Evolutionary conservation across 2,329 filamentous ascomycete species (phyloP).

Genomic region (Hypoxylon sp.): DNA sequence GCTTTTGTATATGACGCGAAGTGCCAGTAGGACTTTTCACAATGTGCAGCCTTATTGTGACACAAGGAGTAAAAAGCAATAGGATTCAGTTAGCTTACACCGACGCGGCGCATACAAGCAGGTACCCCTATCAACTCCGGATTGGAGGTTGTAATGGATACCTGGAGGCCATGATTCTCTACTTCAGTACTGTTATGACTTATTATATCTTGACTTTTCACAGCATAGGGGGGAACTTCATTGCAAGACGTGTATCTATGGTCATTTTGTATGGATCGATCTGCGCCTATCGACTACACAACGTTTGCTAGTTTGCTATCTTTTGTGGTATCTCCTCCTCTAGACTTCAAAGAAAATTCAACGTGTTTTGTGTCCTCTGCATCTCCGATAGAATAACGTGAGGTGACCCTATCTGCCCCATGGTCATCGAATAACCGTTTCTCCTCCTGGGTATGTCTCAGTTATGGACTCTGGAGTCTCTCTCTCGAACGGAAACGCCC

Average conservation of each 20-base stretch:
- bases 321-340: background rate
- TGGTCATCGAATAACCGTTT: slow-evolving; percentile 10
- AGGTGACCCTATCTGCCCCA: slow-evolving; percentile 5
- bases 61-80: slow-evolving; percentile 11
- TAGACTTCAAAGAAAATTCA: slow-evolving; percentile 2
- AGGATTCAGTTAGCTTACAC: background rate
- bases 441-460: background rate
- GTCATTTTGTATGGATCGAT: background rate
- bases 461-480: background rate
- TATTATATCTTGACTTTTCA: slow-evolving; percentile 1
- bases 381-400: slow-evolving; percentile 2
- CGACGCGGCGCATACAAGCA: background rate
- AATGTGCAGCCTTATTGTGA: slow-evolving; percentile 1
- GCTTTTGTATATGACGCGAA: slow-evolving; percentile 16
- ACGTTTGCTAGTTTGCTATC: background rate
- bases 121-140: background rate
- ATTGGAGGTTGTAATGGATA: slow-evolving; percentile 1
- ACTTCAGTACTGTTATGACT: background rate
- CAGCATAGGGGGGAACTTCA: background rate
- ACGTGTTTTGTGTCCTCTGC: background rate
- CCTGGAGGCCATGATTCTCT: background rate
- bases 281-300: background rate
- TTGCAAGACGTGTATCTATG: background rate
- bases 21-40: slow-evolving; percentile 12
- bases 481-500: slow-evolving; percentile 14